phyloP scores from a whole-genome alignment of 1,284 basidiomycete species.

The Ganoderma leucocontextum region DNA sequence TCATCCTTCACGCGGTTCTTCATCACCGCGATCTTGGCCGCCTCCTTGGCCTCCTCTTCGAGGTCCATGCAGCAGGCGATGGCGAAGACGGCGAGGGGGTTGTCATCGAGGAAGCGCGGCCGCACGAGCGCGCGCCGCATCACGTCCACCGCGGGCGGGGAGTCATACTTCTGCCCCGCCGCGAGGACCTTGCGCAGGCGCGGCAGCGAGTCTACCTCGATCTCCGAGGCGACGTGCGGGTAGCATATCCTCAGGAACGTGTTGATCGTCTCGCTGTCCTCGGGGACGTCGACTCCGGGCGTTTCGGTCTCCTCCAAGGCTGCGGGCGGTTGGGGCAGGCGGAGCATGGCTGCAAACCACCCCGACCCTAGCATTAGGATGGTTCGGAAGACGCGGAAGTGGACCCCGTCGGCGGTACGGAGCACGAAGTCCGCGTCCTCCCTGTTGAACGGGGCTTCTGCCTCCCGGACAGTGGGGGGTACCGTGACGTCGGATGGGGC shows the following conservation, averaged over 20 bases:
- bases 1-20: not conserved
- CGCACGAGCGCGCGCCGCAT: slow-evolving; percentile 7
- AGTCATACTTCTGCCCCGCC: slow-evolving; percentile 46
- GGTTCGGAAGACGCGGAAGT: slow-evolving; percentile 29
- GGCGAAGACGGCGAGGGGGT: slow-evolving; percentile 44
- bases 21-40: slow-evolving; percentile 9
- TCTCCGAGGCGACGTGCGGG: slow-evolving; percentile 13
- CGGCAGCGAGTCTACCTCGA: slow-evolving; percentile 13
- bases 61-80: slow-evolving; percentile 37
- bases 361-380: slow-evolving; percentile 31
- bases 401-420: slow-evolving; percentile 21
- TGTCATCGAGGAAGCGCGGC: slow-evolving; percentile 35
- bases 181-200: slow-evolving; percentile 39
- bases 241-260: slow-evolving; percentile 29
- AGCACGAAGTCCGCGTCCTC: slow-evolving; percentile 31
- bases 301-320: not conserved
- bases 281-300: slow-evolving; percentile 22
- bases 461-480: not conserved
- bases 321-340: slow-evolving; percentile 25
- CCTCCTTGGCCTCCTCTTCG: slow-evolving; percentile 17
- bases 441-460: slow-evolving; percentile 28
- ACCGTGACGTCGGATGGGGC: not conserved
- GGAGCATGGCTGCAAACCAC: slow-evolving; percentile 32
- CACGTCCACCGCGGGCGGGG: not conserved
- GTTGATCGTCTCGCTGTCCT: slow-evolving; percentile 29